These are phyloP conservation scores for Fusarium acutatum DNA, from an alignment of 2,329 filamentous ascomycete species.

Conservation along the genomic window DNA sequence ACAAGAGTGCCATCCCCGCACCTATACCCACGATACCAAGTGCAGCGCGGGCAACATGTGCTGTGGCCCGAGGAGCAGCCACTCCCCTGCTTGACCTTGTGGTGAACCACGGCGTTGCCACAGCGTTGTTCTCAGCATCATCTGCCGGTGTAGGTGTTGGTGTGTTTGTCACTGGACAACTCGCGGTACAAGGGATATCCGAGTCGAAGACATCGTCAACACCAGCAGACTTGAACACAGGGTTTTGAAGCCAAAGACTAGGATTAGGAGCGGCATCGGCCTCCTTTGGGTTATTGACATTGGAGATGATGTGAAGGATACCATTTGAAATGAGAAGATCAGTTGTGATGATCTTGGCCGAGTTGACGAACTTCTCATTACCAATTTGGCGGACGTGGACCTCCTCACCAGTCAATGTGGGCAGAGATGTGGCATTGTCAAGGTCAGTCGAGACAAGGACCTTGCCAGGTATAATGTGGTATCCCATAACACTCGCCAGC, in stretches of 20 bases:
- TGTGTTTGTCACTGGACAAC: conserved; percentile 42
- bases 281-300: conserved; percentile 56
- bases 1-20: conserved; percentile 42
- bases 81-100: conserved; percentile 38
- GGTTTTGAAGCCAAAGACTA: conserved; percentile 51
- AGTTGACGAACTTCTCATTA: conserved; percentile 60
- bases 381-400: conserved; percentile 52
- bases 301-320: conserved; percentile 66
- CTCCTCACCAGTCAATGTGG: conserved; percentile 48
- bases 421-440: conserved; percentile 42
- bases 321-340: conserved; percentile 66
- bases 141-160: conserved; percentile 20
- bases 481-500: conserved; percentile 64
- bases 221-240: conserved; percentile 64
- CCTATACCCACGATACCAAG: conserved; percentile 45
- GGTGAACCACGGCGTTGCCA: conserved; percentile 30
- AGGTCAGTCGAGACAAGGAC: conserved; percentile 60
- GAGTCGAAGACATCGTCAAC: conserved; percentile 53
- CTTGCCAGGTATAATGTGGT: conserved; percentile 69
- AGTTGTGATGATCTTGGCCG: conserved; percentile 60
- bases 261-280: conserved; percentile 49
- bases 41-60: conserved; percentile 41
- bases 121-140: conserved; percentile 24
- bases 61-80: conserved; percentile 39
- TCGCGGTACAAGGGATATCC: conserved; percentile 52